Percentiles rank a stretch among this genome's conserved stretches.
Evolutionary conservation across 192 early-diverging fungal genomes (phyloP).

Genomic region (Linnemannia hyalina): DNA sequence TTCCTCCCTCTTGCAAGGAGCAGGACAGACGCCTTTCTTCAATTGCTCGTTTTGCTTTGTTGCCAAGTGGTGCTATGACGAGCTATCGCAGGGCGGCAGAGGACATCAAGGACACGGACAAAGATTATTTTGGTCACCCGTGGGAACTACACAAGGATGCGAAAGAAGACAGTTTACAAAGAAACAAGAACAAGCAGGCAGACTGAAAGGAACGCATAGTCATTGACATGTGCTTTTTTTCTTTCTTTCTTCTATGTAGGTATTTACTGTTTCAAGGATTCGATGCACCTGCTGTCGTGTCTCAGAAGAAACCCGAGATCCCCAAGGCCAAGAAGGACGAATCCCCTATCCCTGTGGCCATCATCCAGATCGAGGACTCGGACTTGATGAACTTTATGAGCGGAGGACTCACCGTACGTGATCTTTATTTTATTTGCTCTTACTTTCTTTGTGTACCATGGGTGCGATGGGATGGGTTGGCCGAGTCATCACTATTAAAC

Average conservation of each 20-base stretch:
- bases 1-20: background rate
- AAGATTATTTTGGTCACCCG: too few species aligned
- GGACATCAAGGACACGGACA: background rate
- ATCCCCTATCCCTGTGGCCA: conserved; percentile 51
- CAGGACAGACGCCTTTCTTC: background rate
- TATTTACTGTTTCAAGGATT: conserved; percentile 49
- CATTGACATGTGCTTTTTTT: conserved; percentile 36
- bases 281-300: conserved; percentile 37
- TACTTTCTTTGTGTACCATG: conserved; percentile 1
- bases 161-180: too few species aligned
- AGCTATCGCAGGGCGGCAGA: background rate
- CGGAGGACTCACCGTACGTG: conserved; percentile 52
- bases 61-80: background rate
- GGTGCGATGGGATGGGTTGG: background rate
- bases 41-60: background rate
- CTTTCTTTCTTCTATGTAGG: conserved; percentile 13
- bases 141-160: background rate
- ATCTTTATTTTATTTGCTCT: background rate
- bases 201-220: background rate
- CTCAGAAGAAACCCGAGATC: conserved; percentile 50
- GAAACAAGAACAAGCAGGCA: background rate
- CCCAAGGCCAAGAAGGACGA: conserved; percentile 52
- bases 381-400: conserved; percentile 56
- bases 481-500: background rate
- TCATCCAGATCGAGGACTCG: conserved; percentile 50